Percentiles rank a stretch among this genome's conserved stretches.
Evolutionary conservation across 75 land plant species (phyloP).

Genomic region (Sequoia sempervirens): DNA sequence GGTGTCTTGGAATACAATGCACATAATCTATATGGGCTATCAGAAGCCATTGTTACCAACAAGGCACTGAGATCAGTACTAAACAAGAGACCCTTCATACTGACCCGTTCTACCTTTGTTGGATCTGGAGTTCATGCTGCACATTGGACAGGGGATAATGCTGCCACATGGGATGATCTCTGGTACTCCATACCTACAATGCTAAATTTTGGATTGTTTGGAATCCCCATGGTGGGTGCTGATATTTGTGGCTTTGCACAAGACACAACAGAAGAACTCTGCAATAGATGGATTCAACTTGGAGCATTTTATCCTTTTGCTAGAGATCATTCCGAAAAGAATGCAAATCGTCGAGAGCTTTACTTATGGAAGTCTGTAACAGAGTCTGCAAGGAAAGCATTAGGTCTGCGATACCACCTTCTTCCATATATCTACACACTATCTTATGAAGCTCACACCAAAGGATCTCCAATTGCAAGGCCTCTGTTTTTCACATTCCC

Average conservation of each 20-base stretch:
- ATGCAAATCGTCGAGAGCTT: conserved; percentile 55
- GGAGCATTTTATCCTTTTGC: conserved; percentile 56
- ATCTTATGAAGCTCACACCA: conserved; percentile 65
- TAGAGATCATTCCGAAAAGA: conserved; percentile 59
- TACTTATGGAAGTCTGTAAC: conserved; percentile 82
- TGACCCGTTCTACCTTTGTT: conserved; percentile 66
- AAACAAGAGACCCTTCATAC: conserved; percentile 70
- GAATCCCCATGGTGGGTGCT: conserved; percentile 84
- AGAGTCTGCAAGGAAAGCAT: conserved; percentile 53
- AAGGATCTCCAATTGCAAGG: conserved; percentile 72
- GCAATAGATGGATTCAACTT: conserved; percentile 79
- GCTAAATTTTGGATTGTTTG: conserved; percentile 60
- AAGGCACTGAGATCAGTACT: conserved; percentile 35
- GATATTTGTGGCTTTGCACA: conserved; percentile 72
- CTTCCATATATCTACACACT: conserved; percentile 78
- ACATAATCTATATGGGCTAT: conserved; percentile 67
- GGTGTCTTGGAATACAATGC: conserved; percentile 64
- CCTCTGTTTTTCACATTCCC: conserved; percentile 87
- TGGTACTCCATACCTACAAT: conserved; percentile 63
- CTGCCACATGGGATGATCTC: conserved; percentile 73
- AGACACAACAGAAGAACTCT: conserved; percentile 75
- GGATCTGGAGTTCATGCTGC: conserved; percentile 72
- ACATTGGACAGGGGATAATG: conserved; percentile 88
- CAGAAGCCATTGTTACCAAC: conserved; percentile 59
- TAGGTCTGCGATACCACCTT: conserved; percentile 70